Base-by-base conservation (phyloP, 73 alveolate genomes). In the Paramecium sexaurelia region DNA sequence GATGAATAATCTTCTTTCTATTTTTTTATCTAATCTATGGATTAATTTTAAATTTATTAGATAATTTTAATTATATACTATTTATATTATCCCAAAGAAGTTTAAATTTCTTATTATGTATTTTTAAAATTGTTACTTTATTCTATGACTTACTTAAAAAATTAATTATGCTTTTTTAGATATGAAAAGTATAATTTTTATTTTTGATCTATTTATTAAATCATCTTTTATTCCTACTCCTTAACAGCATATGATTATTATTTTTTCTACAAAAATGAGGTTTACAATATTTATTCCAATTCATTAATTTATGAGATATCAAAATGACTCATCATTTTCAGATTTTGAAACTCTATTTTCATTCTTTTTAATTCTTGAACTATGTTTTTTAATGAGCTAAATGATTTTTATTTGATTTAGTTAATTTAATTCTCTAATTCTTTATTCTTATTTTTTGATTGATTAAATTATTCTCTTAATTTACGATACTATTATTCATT, bases 401-500 rank as follows among this genome's bases (percentile, higher is more conserved):
- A 29, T 10, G 73, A 22, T 39, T 78, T 78, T 78, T 78, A 5
- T 22, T 45, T 78, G 5, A 78, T 22, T 1, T 19, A 24, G 9
- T 3, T 39, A 24, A 41, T 78, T 78, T 78, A 17, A 29, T 41
- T 55, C 15, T 78, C 90, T 24, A 78, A 40, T 17, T 40, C 29
- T 3, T 11, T 75, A 40, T 41, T 78, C 41, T 78, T 10, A 41
- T 22, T 37, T 33, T 78, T 1, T 22, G 41, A 43, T 26, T 41
- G 13, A 78, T 78, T 78, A 11, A 78, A 39, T 39, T 78, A 19
- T 61, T 78, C 68, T 39, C 39, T 78, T 78, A 78, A 27, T 20
- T 22, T 8, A 20, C 29, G 45, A 20, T 22, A 78, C 11, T 78
- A 37, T 7, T 39, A 19, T 36, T 78, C 90, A 43, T 33, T 78